Evolutionary conservation across 2,329 filamentous ascomycete genomes (phyloP).

Genomic region (Fusarium nematophilum): DNA sequence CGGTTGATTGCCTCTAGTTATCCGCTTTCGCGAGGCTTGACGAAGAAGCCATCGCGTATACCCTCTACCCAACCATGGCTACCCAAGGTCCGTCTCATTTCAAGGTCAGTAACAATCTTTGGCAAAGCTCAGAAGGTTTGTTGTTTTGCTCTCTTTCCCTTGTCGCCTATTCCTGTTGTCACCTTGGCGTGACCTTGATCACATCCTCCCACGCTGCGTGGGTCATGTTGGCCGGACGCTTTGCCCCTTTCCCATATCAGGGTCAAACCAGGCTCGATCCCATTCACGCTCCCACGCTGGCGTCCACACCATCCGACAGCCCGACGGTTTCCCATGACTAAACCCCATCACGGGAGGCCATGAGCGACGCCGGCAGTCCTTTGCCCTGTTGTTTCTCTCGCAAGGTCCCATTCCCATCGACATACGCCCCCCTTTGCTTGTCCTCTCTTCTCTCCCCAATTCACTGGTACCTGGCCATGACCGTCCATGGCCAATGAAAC

Average conservation of each 20-base stretch:
- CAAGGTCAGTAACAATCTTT: constrained; percentile 16
- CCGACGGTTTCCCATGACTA: constrained; percentile 42
- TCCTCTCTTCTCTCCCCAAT: not conserved
- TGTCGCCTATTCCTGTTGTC: not conserved
- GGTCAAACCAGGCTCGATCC: constrained; percentile 21
- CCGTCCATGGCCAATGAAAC: not conserved
- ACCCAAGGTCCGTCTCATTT: not conserved
- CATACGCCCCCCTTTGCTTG: constrained; percentile 3
- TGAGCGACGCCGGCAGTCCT: constrained; percentile 27
- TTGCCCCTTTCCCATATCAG: constrained; percentile 17
- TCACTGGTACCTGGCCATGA: not conserved
- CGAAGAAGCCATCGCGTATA: constrained; percentile 3
- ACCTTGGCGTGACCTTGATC: constrained; percentile 2
- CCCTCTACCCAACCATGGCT: not conserved
- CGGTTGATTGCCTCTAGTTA: not conserved
- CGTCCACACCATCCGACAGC: constrained; percentile 29
- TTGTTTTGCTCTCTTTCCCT: not conserved
- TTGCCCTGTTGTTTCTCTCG: constrained; percentile 16
- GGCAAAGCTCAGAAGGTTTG: not conserved
- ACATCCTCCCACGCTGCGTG: constrained; percentile 29
- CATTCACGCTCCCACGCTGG: constrained; percentile 20
- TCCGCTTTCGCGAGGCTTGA: not conserved
- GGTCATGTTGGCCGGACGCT: constrained; percentile 23
- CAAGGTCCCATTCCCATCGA: not conserved
- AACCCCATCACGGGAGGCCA: constrained; percentile 21